Evolutionary conservation across 768 basidiomycete species (phyloP).

Genomic region (Kwoniella dejecticola): DNA sequence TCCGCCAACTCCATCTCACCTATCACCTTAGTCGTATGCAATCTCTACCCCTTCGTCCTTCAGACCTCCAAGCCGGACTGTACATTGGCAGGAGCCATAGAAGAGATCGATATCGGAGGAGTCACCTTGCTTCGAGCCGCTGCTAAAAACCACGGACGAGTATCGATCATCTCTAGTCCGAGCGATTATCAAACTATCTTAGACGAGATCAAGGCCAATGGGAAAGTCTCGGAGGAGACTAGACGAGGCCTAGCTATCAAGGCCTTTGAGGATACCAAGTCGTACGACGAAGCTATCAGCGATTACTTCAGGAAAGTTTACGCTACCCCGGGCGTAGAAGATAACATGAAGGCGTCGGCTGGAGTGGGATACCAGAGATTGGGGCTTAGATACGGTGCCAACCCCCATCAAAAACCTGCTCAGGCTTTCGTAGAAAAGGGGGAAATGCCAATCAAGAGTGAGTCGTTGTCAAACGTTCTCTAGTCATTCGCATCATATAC

Average conservation of each 20-base stretch:
- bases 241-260: constrained; percentile 84
- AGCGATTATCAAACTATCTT: constrained; percentile 83
- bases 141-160: constrained; percentile 95
- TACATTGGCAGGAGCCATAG: constrained; percentile 87
- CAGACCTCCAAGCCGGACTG: constrained; percentile 80
- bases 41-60: constrained; percentile 93
- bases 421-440: constrained; percentile 90
- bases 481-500: no score
- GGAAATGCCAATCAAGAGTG: constrained; percentile 90
- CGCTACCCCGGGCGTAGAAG: constrained; percentile 68
- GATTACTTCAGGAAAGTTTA: constrained; percentile 97
- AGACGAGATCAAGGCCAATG: constrained; percentile 69
- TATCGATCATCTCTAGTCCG: constrained; percentile 65
- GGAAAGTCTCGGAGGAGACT: constrained; percentile 71
- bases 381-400: constrained; percentile 89
- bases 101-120: constrained; percentile 98
- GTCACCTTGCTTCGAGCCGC: constrained; percentile 96
- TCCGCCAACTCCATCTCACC: constrained; percentile 79
- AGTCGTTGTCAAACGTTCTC: constrained; percentile 9
- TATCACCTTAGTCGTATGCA: constrained; percentile 97
- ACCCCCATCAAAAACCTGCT: constrained; percentile 98
- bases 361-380: constrained; percentile 73
- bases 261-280: constrained; percentile 94
- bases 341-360: constrained; percentile 65
- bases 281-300: constrained; percentile 92